Conservation (phyloP, 352 stramenopile genomes). For the Pythium aristosporum region DNA sequence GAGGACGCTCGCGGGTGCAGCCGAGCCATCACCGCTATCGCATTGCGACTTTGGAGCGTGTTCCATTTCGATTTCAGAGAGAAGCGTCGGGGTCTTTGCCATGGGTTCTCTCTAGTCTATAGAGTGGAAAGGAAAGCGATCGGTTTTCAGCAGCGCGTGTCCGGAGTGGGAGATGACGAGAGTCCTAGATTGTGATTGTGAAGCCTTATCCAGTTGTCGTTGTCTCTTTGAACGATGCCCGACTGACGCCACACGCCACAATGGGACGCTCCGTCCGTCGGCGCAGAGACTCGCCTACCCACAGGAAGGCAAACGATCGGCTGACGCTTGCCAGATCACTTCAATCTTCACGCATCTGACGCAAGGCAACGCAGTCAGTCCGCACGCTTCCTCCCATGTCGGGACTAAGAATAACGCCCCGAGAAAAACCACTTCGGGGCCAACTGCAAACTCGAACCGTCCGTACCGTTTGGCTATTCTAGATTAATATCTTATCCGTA, state of each 20-base stretch:
- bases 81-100: neutral
- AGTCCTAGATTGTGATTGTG: too few species aligned
- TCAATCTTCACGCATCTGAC: neutral
- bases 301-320: neutral
- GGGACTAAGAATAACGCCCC: neutral
- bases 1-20: conserved; percentile 11
- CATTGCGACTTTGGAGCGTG: conserved; percentile 5
- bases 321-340: neutral
- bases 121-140: too few species aligned
- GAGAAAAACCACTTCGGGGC: neutral
- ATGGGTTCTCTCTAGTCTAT: neutral
- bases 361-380: neutral
- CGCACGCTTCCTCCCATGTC: too few species aligned
- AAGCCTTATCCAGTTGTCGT: neutral
- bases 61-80: neutral
- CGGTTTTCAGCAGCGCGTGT: too few species aligned
- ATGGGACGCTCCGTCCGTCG: neutral
- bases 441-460: neutral
- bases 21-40: neutral
- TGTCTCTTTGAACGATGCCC: neutral
- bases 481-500: too few species aligned
- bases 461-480: too few species aligned
- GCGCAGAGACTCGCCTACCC: neutral
- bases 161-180: too few species aligned
- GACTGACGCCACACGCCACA: neutral